Base-by-base conservation (phyloP, 768 basidiomycete genomes). In the Favolaschia claudopus region DNA sequence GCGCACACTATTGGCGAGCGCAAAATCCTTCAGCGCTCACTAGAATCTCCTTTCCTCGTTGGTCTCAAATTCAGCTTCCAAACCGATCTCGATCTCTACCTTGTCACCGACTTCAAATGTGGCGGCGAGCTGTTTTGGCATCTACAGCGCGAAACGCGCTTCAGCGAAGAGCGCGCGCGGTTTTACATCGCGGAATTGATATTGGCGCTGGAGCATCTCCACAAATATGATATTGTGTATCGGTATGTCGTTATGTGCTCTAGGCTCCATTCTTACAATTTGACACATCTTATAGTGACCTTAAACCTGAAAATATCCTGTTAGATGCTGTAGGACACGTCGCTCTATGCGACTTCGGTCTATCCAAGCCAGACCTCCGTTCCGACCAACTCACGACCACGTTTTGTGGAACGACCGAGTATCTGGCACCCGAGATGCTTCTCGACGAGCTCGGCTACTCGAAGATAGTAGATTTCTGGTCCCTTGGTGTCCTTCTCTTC, bases 121-220 rank as follows among this genome's bases (percentile, higher is more conserved):
- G 97, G 97, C 8, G 97, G 97, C 38, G 97, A 99, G 75, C 80
- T 99, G 17, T 99, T 99, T 72, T 99, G 96, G 93, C 97, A 99
- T 76, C 73, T 99, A 39, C 97, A 99, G 76, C 88, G 91, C 68
- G 97, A 99, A 76, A 96, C 94, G 0, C 79, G 95, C 56, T 99
- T 99, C 70, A 83, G 80, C 52, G 96, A 99, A 74, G 95, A 98
- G 64, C 79, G 97, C 3, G 96, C 97, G 44, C 80, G 93, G 63
- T 99, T 99, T 73, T 99, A 99, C 70, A 90, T 98, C 62, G 96
- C 97, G 9, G 97, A 99, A 73, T 85, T 99, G 39, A 87, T 97
- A 34, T 80, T 99, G 58, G 97, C 97, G 5, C 77, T 99, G 59
- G 97, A 98, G 74, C 97, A 99, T 76, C 75, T 99, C 42, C 97